phyloP scores from a whole-genome alignment of 495 filamentous ascomycete genomes.

The Eremomyces bilateralis region DNA sequence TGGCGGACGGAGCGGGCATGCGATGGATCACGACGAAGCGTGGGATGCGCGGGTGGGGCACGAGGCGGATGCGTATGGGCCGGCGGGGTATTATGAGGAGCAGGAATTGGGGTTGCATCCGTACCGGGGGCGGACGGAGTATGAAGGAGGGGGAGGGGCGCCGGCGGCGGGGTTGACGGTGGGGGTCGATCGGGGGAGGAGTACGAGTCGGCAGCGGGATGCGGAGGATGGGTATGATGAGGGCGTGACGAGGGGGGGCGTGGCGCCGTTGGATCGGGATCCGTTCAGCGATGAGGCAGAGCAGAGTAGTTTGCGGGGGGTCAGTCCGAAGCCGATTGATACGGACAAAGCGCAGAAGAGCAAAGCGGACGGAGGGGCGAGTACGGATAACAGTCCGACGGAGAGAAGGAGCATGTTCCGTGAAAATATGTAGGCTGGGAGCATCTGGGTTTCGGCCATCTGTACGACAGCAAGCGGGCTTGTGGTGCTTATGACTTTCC shows the following conservation, averaged over 20 bases:
- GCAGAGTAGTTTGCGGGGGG: slow-evolving; percentile 17
- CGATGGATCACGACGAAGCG: slow-evolving; percentile 45
- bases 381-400: slow-evolving; percentile 21
- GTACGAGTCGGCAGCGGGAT: slow-evolving; percentile 12
- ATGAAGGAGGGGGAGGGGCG: slow-evolving; percentile 13
- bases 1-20: slow-evolving; percentile 12
- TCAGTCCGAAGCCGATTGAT: slow-evolving; percentile 20
- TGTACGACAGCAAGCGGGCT: no score
- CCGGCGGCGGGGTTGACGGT: slow-evolving; percentile 5
- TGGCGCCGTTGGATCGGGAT: slow-evolving; percentile 8
- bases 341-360: slow-evolving; percentile 6
- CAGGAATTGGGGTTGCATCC: slow-evolving; percentile 31
- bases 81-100: slow-evolving; percentile 35
- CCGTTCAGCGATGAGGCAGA: slow-evolving; percentile 20
- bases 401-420: slow-evolving; percentile 35
- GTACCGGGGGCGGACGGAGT: slow-evolving; percentile 8
- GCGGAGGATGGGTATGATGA: slow-evolving; percentile 17
- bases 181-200: slow-evolving; percentile 13
- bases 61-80: slow-evolving; percentile 33
- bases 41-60: slow-evolving; percentile 48
- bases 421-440: slow-evolving; percentile 27
- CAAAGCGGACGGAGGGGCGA: slow-evolving; percentile 5
- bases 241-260: slow-evolving; percentile 10
- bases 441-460: no score
- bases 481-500: no score